phyloP scores from a whole-genome alignment of 257 asterid species.

The Solanum acaule region DNA sequence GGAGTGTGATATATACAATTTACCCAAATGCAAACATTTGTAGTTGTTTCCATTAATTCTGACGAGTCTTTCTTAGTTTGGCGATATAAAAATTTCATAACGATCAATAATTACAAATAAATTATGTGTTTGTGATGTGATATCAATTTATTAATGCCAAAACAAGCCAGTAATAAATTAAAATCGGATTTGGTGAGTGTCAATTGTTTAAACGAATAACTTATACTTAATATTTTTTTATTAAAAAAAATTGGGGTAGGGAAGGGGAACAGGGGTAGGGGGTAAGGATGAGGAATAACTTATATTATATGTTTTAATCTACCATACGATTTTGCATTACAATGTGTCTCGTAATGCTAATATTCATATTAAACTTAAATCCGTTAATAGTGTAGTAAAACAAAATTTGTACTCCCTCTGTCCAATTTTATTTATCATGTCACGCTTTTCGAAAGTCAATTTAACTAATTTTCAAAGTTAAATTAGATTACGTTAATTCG shows the following conservation, averaged over 20 bases:
- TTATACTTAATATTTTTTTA: not conserved
- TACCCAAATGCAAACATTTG: not conserved
- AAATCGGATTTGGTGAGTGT: not conserved
- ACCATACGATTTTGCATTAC: not conserved
- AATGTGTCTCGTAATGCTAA: not conserved
- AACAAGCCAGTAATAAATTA: not conserved
- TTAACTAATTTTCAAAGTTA: too few species aligned
- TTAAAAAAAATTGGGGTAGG: not conserved
- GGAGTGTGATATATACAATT: not conserved
- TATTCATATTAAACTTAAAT: not conserved
- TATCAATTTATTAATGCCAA: not conserved
- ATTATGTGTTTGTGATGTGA: not conserved
- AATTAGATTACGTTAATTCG: too few species aligned
- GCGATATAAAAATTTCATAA: not conserved
- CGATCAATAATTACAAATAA: not conserved
- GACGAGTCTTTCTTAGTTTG: not conserved
- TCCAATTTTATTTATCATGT: too few species aligned
- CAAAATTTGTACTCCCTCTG: not conserved
- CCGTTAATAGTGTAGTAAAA: not conserved
- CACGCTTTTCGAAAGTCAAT: too few species aligned
- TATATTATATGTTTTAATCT: not conserved
- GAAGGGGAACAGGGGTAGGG: not conserved
- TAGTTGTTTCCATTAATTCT: not conserved
- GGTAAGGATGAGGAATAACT: not conserved
- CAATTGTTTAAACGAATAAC: not conserved